Conservation (phyloP, 176 grass and related monocot genomes). For the Aegilops umbellulata region DNA sequence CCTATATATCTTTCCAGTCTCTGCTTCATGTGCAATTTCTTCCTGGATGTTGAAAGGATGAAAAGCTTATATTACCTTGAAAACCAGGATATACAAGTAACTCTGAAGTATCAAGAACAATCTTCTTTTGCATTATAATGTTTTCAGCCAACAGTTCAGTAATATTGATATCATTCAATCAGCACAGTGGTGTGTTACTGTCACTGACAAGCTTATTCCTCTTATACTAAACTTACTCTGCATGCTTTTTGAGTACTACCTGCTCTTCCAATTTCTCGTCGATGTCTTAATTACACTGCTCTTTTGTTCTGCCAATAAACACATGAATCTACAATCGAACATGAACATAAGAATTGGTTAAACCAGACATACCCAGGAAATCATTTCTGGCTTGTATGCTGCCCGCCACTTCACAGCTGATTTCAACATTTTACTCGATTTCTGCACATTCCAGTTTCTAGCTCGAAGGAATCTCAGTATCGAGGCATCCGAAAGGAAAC, state of each 20-base stretch:
- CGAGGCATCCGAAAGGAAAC: conserved; percentile 57
- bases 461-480: conserved; percentile 58
- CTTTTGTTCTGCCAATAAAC: neutral
- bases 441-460: conserved; percentile 67
- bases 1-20: conserved; percentile 82
- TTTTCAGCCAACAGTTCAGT: neutral
- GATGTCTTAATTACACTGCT: neutral
- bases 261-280: neutral
- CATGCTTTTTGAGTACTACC: neutral
- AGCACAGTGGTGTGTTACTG: neutral
- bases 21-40: conserved; percentile 66
- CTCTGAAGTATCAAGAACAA: neutral
- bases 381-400: conserved; percentile 57
- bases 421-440: conserved; percentile 77
- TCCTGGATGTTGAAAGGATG: conserved; percentile 41
- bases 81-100: conserved; percentile 1
- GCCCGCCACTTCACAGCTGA: conserved; percentile 68
- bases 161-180: neutral
- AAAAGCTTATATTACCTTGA: conserved; percentile 2
- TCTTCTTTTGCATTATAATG: neutral
- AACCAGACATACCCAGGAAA: conserved; percentile 50
- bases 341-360: neutral
- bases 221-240: neutral
- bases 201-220: neutral
- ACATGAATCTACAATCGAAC: neutral